Percentiles rank a stretch among this genome's conserved stretches.
Evolutionary conservation across 352 stramenopile genomes (phyloP).

Genomic region (Phytophthora megakarya): DNA sequence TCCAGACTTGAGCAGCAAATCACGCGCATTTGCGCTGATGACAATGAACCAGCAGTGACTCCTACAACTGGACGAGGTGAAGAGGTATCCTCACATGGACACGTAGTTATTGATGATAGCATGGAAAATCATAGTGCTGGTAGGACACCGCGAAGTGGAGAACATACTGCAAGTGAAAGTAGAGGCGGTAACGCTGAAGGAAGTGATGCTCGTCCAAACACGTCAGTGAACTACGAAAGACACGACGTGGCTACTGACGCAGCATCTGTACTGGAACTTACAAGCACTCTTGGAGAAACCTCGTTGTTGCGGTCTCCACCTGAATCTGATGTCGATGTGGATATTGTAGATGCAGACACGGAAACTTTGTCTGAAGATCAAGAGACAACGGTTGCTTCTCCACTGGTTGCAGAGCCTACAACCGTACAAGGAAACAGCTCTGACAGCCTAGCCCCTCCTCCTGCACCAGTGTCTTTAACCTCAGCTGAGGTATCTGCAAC

Average conservation of each 20-base stretch:
- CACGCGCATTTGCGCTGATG: constrained; percentile 47
- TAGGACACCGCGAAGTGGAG: constrained; percentile 37
- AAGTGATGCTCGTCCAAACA: constrained; percentile 1
- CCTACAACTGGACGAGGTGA: constrained; percentile 10
- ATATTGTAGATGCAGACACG: constrained; percentile 47
- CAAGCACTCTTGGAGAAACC: constrained; percentile 82
- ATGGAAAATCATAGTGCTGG: constrained; percentile 27
- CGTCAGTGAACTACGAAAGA: constrained; percentile 13
- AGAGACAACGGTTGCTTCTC: constrained; percentile 12
- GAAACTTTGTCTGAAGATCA: constrained; percentile 34
- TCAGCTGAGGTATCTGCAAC: constrained; percentile 16
- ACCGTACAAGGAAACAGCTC: constrained; percentile 14
- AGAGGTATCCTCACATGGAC: constrained; percentile 13
- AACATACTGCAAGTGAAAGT: constrained; percentile 43
- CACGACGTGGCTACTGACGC: constrained; percentile 49
- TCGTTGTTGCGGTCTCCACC: constrained; percentile 79
- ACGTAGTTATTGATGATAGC: constrained; percentile 25
- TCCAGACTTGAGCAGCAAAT: constrained; percentile 80
- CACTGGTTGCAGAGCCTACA: constrained; percentile 5
- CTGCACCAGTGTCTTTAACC: constrained; percentile 33
- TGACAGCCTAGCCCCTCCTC: constrained; percentile 28
- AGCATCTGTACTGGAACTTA: constrained; percentile 81
- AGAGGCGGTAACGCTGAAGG: constrained; percentile 16
- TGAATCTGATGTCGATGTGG: constrained; percentile 58
- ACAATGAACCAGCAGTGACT: constrained; percentile 30